phyloP scores from a whole-genome alignment of 1,284 basidiomycete genomes.

The Apiotrichum domesticum region DNA sequence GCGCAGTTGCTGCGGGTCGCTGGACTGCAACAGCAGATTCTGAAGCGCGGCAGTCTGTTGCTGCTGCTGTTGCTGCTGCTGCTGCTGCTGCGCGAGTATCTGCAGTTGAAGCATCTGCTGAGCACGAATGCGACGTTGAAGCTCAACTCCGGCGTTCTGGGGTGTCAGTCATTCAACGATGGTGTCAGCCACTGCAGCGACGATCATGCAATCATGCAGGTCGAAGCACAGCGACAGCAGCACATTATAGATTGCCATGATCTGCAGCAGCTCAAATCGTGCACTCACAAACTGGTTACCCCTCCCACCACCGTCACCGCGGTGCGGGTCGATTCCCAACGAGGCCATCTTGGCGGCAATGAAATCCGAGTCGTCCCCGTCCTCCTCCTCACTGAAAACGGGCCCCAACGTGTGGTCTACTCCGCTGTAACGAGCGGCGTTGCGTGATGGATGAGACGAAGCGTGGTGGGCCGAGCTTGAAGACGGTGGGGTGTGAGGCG shows the following conservation, averaged over 20 bases:
- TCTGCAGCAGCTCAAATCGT: background rate
- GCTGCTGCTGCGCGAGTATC: constrained; percentile 6
- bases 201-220: no score
- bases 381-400: constrained; percentile 40
- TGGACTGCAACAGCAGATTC: constrained; percentile 16
- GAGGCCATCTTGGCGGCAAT: constrained; percentile 38
- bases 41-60: constrained; percentile 17
- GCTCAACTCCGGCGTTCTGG: constrained; percentile 3
- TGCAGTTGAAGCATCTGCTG: constrained; percentile 16
- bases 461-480: background rate
- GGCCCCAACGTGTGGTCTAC: constrained; percentile 40
- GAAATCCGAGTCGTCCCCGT: constrained; percentile 40
- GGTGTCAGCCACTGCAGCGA: no score
- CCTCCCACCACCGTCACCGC: background rate
- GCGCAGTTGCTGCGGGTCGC: constrained; percentile 18
- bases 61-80: constrained; percentile 11
- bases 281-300: background rate
- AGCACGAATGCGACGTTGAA: constrained; percentile 12
- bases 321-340: constrained; percentile 26
- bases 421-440: constrained; percentile 21
- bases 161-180: no score
- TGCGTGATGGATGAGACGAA: constrained; percentile 7
- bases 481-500: constrained; percentile 5
- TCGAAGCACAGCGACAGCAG: no score
- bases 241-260: no score